A percentile compares a stretch with the other conserved stretches of the same genome.
Evolutionary conservation across 345 rosid genomes (phyloP).

Genomic region (Moringa oleifera): DNA sequence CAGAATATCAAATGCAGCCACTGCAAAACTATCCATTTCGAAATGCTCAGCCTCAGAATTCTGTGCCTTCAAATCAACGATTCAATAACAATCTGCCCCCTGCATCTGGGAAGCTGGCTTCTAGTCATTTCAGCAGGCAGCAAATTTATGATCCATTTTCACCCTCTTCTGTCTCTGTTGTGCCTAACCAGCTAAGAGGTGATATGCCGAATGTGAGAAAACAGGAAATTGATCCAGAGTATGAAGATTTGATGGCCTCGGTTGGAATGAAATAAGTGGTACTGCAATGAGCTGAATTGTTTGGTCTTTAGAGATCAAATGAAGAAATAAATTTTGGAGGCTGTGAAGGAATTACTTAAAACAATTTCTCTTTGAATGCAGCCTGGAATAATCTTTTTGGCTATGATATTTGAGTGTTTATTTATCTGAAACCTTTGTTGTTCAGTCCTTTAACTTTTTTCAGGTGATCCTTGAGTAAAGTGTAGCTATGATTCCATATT

Average conservation of each 20-base stretch:
- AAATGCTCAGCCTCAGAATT: conserved; percentile 27
- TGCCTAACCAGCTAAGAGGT: conserved; percentile 38
- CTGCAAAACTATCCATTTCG: conserved; percentile 33
- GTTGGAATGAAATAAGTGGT: conserved; percentile 45
- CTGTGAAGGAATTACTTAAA: background rate
- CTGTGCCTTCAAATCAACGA: conserved; percentile 27
- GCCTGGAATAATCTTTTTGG: background rate
- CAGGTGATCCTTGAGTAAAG: no score
- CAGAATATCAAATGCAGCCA: conserved; percentile 34
- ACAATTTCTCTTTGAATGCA: background rate
- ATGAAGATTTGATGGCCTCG: conserved; percentile 69
- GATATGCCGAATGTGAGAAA: conserved; percentile 21
- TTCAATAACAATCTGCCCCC: conserved; percentile 15
- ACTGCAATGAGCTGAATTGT: no score
- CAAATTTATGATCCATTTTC: conserved; percentile 90
- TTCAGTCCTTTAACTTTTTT: no score
- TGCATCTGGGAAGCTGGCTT: conserved; percentile 20
- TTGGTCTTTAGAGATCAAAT: background rate
- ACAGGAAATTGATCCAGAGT: conserved; percentile 52
- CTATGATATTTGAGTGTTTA: background rate
- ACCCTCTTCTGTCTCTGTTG: conserved; percentile 44
- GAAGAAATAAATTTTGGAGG: background rate
- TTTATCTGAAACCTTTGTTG: no score
- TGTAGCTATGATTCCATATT: no score
- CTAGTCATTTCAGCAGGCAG: conserved; percentile 29